These are phyloP conservation scores for Cucurbita maxima DNA, from an alignment of 306 rosid genomes.

Conservation along the genomic window DNA sequence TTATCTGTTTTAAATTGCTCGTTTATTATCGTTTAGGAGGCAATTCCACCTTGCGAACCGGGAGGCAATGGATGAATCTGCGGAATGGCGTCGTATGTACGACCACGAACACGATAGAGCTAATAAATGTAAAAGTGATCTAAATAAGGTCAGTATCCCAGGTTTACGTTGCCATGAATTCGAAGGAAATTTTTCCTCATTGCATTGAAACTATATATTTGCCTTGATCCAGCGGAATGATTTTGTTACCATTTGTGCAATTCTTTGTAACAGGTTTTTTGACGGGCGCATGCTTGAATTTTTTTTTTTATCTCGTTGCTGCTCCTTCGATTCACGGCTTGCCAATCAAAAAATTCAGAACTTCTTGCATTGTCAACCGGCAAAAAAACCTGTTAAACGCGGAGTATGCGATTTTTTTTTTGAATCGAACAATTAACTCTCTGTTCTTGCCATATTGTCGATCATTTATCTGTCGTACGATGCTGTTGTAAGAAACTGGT, in stretches of 20 bases:
- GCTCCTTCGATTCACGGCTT: not conserved
- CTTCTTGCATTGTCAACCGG: not conserved
- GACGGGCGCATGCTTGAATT: not conserved
- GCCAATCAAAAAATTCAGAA: not conserved
- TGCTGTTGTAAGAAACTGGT: not conserved
- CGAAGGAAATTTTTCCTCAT: not conserved
- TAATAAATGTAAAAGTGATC: constrained; percentile 36
- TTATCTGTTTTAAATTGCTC: not conserved
- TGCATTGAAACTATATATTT: not conserved
- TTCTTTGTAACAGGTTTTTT: not conserved
- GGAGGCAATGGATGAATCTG: constrained; percentile 90
- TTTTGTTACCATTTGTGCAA: not conserved
- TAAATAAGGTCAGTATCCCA: constrained; percentile 32
- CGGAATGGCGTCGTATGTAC: constrained; percentile 79
- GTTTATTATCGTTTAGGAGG: constrained; percentile 20
- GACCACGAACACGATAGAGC: constrained; percentile 44
- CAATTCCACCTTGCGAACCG: constrained; percentile 66
- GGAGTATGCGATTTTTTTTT: not conserved
- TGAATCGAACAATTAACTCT: not conserved
- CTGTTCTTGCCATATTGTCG: not conserved
- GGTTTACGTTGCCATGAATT: not conserved
- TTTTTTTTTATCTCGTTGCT: not conserved
- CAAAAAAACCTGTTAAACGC: not conserved
- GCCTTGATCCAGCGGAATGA: not conserved
- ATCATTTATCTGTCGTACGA: not conserved